Base-by-base conservation (phyloP, 2,329 filamentous ascomycete species). In the Alternaria novae-zelandiae region DNA sequence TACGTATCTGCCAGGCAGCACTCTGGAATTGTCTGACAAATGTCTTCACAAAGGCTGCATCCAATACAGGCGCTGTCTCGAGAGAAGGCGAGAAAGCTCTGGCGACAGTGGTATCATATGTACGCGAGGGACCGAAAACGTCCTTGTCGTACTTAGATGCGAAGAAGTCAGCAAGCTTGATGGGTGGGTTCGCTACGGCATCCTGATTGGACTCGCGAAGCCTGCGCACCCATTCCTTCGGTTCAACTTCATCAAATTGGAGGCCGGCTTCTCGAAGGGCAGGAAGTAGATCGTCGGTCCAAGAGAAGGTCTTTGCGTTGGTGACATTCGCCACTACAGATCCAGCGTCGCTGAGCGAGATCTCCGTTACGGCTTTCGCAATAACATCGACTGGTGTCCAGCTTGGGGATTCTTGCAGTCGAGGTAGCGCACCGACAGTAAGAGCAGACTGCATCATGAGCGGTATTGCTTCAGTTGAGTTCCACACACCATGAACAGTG, bases 141-240 rank as follows among this genome's bases (percentile, higher is more conserved):
- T 69, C 67, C 3, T 59, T 62, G 51, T 84, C 83, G 64, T 87
- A 88, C 69, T 87, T 87, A 3, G 77, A 76, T 5, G 80, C 74
- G 61, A 86, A 87, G 76, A 86, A 88, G 45, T 86, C 84, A 1
- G 86, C 63, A 1, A 87, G 77, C 71, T 87, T 87, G 65, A 86
- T 80, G 0, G 84, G 81, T 11, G 86, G 85, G 65, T 88, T 88
- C 15, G 66, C 73, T 6, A 78, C 64, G 0, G 84, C 83, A 70
- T 88, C 84, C 3, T 78, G 80, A 54, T 87, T 82, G 3, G 82
- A 83, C 3, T 76, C 76, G 5, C 83, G 61, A 6, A 87, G 70
- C 28, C 66, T 65, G 49, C 54, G 54, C 12, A 76, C 56, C 73
- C 73, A 77, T 36, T 74, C 73, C 21, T 64, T 69, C 5, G 70